Evolutionary conservation across 495 filamentous ascomycete genomes (phyloP).

Genomic region (Endocarpon pusillum): DNA sequence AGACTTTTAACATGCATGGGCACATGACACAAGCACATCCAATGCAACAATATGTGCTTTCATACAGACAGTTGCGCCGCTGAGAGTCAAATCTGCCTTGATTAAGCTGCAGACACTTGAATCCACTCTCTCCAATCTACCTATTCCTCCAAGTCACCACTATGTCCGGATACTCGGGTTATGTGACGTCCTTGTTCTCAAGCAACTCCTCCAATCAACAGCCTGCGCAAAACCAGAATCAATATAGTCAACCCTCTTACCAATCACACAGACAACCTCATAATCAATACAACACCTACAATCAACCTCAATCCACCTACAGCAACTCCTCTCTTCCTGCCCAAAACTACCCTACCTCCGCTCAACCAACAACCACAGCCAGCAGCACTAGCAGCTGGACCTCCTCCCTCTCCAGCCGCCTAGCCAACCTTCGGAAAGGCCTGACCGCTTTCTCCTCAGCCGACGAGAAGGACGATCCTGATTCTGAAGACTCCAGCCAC

Average conservation of each 20-base stretch:
- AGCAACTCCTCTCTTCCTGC: background rate
- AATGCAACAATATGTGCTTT: too few relatives aligned
- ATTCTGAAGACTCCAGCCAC: conserved; percentile 89
- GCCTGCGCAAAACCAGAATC: background rate
- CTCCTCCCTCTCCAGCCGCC: conserved; percentile 58
- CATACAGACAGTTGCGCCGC: too few relatives aligned
- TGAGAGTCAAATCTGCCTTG: too few relatives aligned
- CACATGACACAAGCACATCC: too few relatives aligned
- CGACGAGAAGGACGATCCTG: conserved; percentile 54
- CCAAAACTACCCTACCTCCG: background rate
- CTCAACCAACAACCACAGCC: conserved; percentile 5
- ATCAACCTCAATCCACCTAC: conserved; percentile 3
- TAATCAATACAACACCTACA: conserved; percentile 1
- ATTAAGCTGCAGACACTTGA: too few relatives aligned
- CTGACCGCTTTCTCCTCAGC: conserved; percentile 65
- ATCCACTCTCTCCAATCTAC: too few relatives aligned
- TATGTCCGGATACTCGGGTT: too few relatives aligned
- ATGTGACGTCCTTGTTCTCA: background rate
- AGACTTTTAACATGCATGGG: too few relatives aligned
- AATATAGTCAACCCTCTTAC: conserved; percentile 1
- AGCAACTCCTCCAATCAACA: background rate
- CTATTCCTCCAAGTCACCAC: too few relatives aligned
- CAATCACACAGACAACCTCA: background rate
- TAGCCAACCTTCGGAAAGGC: conserved; percentile 62
- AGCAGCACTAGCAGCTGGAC: conserved; percentile 69